Percentiles rank a stretch among this genome's conserved stretches.
phyloP scores from a whole-genome alignment of 1,139 yeast genomes.

The Debaryomyces fabryi region DNA sequence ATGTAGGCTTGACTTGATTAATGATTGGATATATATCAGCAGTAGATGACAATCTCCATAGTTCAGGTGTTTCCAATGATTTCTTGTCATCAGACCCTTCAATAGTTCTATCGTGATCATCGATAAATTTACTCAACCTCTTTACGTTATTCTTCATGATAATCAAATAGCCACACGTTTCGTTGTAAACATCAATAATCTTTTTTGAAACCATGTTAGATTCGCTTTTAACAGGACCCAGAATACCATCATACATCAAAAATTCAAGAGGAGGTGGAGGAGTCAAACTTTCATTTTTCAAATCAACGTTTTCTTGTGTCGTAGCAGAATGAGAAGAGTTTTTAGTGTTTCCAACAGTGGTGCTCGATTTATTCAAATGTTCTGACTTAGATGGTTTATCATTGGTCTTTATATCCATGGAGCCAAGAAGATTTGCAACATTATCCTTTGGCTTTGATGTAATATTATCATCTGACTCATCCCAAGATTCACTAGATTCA shows the following conservation, averaged over 20 bases:
- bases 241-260: constrained; percentile 16
- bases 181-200: constrained; percentile 18
- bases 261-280: constrained; percentile 14
- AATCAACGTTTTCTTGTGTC: background rate
- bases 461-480: constrained; percentile 9
- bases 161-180: constrained; percentile 22
- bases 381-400: background rate
- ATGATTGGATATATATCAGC: background rate
- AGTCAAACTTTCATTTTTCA: constrained; percentile 4
- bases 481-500: constrained; percentile 3
- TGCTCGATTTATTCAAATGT: background rate
- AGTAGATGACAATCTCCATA: constrained; percentile 9
- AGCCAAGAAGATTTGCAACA: background rate
- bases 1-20: background rate
- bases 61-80: constrained; percentile 10
- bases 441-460: background rate
- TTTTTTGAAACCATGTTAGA: constrained; percentile 12
- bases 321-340: background rate
- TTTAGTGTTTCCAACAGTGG: background rate
- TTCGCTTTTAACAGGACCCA: constrained; percentile 3
- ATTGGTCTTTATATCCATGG: background rate
- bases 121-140: constrained; percentile 14
- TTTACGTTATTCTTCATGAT: constrained; percentile 18
- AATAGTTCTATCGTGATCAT: constrained; percentile 11
- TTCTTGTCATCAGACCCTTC: background rate